Evolutionary conservation across 2,329 filamentous ascomycete genomes (phyloP), one percentile per base, ranked within the genome.

Genomic region (Botrytis deweyae): DNA sequence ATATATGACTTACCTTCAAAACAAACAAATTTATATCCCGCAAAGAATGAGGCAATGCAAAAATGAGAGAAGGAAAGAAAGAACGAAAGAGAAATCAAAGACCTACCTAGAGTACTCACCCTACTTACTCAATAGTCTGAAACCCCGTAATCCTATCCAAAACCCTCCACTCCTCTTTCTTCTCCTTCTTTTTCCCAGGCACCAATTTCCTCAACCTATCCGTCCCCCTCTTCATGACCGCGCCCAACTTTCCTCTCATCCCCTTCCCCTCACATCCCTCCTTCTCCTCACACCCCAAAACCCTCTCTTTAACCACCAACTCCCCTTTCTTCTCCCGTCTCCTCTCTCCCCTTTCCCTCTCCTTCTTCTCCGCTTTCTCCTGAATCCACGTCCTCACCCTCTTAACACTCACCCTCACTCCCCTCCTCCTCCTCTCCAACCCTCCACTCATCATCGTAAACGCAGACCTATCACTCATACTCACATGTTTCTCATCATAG

Each of bases 61-160:
- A n/a, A 40, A 36, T 9, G 12, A 18, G 25, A 29, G 42, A 8
- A 46, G 3, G 16, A 36, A 22, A 25, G 3, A 22, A 46, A 25
- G 4, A 4, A 49, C 25, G 12, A 49, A 52, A 29, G 14, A 42
- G 36, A 52, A 52, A 36, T 16, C 9, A 36, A 66, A 66, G 16
- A 52, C 44, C 20, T 44, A 66, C 44, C 44, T 62, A 40, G 59
- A 62, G 20, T 40, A 18, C 59, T 62, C 22, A 40, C 59, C 61
- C 38, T n/a, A 18, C 38, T 16, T 66, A 66, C 64, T 66, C 64
- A n/a, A 66, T 66, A 18, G 33, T 14, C 38, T 64, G 42, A 66
- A 49, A 49, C 3, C 64, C 64, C 29, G 9, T 49, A 38, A 66
- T 49, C 64, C 64, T 66, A 8, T 16, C 36, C 64, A 49, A 36